Conservation (phyloP, 192 early-diverging fungal genomes). For the Allomyces macrogynus region DNA sequence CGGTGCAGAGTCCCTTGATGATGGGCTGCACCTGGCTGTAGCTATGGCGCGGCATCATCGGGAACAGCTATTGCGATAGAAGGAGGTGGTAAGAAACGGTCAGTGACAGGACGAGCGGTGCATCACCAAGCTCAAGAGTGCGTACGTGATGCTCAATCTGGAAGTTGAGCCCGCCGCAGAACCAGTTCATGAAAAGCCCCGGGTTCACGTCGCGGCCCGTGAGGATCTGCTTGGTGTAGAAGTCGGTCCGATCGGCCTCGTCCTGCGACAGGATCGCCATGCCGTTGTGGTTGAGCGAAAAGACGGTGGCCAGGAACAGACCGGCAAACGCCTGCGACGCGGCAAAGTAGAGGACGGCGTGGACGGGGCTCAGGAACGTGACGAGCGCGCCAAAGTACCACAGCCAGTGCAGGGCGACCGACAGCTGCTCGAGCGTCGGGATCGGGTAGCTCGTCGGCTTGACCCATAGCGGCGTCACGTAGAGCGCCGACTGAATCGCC, state of each 20-base stretch:
- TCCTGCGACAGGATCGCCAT: constrained; percentile 55
- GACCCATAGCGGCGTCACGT: constrained; percentile 21
- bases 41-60: constrained; percentile 53
- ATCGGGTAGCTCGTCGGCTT: constrained; percentile 22
- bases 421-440: constrained; percentile 25
- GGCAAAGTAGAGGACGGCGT: constrained; percentile 33
- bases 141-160: constrained; percentile 70
- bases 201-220: constrained; percentile 56
- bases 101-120: too few species aligned
- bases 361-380: constrained; percentile 11
- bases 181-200: constrained; percentile 48
- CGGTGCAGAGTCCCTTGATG: constrained; percentile 41
- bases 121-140: neutral
- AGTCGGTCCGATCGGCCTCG: constrained; percentile 43
- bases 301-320: constrained; percentile 49
- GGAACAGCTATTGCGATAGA: constrained; percentile 26
- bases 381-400: constrained; percentile 43
- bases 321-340: constrained; percentile 45
- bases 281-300: constrained; percentile 66
- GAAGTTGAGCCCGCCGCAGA: constrained; percentile 61
- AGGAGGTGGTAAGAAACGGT: too few species aligned
- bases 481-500: constrained; percentile 42
- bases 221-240: constrained; percentile 51
- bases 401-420: constrained; percentile 40
- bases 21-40: constrained; percentile 38